These are phyloP conservation scores for Rusavskia elegans DNA, from an alignment of 495 filamentous ascomycete genomes.

Conservation along the genomic window DNA sequence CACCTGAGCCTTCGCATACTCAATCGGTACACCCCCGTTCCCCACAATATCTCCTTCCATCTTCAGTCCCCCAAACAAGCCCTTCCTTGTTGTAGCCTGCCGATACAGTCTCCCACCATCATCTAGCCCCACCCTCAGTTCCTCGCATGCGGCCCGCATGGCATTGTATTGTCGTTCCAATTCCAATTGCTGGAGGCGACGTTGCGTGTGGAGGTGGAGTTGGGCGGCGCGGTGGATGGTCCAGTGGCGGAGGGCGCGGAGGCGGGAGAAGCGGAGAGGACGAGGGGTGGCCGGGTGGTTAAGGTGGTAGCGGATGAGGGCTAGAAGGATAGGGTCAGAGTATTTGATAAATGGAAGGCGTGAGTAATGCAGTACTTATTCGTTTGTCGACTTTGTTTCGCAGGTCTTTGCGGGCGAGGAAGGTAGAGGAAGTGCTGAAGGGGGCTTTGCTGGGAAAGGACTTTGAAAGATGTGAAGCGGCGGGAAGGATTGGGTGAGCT, in stretches of 20 bases:
- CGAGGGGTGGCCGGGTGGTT: conserved; percentile 50
- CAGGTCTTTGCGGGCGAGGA: conserved; percentile 20
- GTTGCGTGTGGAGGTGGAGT: conserved; percentile 48
- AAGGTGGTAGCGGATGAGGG: conserved; percentile 50
- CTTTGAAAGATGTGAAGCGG: background rate
- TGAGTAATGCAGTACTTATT: conserved; percentile 26
- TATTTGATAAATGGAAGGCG: background rate
- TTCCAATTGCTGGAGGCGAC: conserved; percentile 39
- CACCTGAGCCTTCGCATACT: conserved; percentile 72
- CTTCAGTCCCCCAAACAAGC: conserved; percentile 36
- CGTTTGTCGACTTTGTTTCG: conserved; percentile 19
- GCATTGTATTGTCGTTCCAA: conserved; percentile 61
- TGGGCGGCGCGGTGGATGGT: conserved; percentile 95
- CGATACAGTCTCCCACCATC: conserved; percentile 70
- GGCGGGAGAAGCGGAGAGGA: conserved; percentile 72
- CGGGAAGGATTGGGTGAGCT: background rate
- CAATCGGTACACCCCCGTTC: conserved; percentile 52
- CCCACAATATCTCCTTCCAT: conserved; percentile 3
- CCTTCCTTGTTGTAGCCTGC: conserved; percentile 72
- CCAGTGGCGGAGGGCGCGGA: conserved; percentile 88
- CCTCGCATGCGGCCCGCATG: conserved; percentile 70
- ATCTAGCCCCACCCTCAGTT: conserved; percentile 52
- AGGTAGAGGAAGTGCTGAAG: conserved; percentile 29
- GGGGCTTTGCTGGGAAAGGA: background rate
- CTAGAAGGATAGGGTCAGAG: conserved; percentile 16